phyloP scores from a whole-genome alignment of 805 yeast genomes.

The Lipomyces yamanashiensis region DNA sequence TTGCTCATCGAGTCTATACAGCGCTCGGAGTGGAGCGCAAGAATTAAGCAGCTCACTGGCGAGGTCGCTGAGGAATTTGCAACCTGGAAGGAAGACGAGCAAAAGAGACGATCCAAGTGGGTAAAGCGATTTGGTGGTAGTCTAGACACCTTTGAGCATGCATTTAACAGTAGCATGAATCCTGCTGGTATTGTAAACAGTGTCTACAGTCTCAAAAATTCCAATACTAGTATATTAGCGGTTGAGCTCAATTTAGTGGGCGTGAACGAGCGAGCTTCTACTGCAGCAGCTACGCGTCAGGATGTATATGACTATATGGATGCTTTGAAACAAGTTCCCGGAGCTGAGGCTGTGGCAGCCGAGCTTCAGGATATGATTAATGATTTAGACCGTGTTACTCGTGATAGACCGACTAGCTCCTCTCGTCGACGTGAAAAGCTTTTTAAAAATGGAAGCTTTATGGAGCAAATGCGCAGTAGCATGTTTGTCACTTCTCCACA shows the following conservation, averaged over 20 bases:
- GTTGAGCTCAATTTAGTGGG: constrained; percentile 36
- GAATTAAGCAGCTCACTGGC: constrained; percentile 35
- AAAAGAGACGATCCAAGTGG: constrained; percentile 64
- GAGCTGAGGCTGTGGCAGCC: constrained; percentile 38
- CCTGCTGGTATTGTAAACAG: constrained; percentile 17
- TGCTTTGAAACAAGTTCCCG: constrained; percentile 37
- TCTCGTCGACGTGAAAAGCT: constrained; percentile 24
- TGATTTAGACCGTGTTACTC: constrained; percentile 29
- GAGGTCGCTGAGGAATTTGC: constrained; percentile 59
- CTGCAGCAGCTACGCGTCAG: constrained; percentile 16
- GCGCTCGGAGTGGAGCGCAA: constrained; percentile 42
- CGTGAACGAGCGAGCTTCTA: constrained; percentile 16
- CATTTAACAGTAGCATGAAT: constrained; percentile 4
- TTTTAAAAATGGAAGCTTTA: constrained; percentile 22
- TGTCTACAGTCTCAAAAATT: constrained; percentile 25
- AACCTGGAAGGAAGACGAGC: constrained; percentile 61
- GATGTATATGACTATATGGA: constrained; percentile 38
- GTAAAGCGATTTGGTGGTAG: constrained; percentile 57
- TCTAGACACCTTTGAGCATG: constrained; percentile 31
- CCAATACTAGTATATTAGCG: constrained; percentile 32
- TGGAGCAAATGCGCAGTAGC: constrained; percentile 25
- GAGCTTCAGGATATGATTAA: constrained; percentile 43
- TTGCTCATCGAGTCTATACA: constrained; percentile 45
- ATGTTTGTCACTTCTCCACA: constrained; percentile 19
- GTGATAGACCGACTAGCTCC: not conserved